phyloP scores from a whole-genome alignment of 164 flowering plant genomes.

The Aristolochia californica region DNA sequence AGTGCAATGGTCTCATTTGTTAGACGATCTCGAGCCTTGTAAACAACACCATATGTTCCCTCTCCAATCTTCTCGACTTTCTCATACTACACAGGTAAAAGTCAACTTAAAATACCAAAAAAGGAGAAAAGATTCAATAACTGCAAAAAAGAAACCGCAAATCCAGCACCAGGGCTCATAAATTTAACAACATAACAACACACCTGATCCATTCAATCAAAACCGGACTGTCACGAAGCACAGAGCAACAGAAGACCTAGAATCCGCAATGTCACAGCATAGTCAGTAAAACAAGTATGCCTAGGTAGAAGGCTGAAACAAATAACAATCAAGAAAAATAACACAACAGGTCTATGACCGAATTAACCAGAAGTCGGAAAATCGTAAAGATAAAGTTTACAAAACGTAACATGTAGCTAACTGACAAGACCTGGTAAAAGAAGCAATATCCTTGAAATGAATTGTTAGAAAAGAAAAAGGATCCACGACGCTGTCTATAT shows the following conservation, averaged over 20 bases:
- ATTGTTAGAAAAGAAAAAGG: too few species aligned
- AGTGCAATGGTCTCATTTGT: constrained; percentile 83
- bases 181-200: not conserved
- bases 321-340: not conserved
- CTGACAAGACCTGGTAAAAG: too few species aligned
- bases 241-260: not conserved
- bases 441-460: too few species aligned
- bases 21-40: constrained; percentile 73
- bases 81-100: constrained; percentile 47
- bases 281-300: not conserved
- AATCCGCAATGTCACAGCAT: not conserved
- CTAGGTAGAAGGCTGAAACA: too few species aligned
- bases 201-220: constrained; percentile 13
- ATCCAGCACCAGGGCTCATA: not conserved
- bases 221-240: not conserved
- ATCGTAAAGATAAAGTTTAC: too few species aligned
- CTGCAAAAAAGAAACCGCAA: not conserved
- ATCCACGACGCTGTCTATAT: too few species aligned
- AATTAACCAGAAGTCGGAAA: too few species aligned
- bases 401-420: too few species aligned
- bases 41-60: constrained; percentile 95
- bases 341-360: too few species aligned
- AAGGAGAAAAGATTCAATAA: not conserved
- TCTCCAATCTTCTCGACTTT: constrained; percentile 97
- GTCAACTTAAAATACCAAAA: not conserved